A percentile compares a stretch with the other conserved stretches of the same genome.
Conservation (phyloP, 116 monocot species). For the Zostera marina region DNA sequence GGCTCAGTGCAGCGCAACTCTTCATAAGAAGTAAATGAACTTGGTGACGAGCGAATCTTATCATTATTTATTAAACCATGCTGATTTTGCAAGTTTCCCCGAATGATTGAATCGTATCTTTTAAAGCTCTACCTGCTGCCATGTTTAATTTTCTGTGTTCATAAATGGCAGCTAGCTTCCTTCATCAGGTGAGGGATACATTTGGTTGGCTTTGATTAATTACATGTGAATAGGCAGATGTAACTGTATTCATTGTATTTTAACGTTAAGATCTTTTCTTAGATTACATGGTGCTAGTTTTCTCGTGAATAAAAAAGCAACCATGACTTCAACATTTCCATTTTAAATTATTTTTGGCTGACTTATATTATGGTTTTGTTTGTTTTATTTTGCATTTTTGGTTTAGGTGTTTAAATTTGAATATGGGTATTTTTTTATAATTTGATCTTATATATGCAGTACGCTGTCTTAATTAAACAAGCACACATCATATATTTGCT, state of each 20-base stretch:
- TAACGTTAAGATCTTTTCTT: not conserved
- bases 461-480: no score
- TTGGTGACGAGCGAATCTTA: not conserved
- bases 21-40: constrained; percentile 41
- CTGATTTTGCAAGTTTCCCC: not conserved
- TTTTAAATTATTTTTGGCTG: no score
- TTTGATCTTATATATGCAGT: no score
- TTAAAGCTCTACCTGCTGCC: not conserved
- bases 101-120: not conserved
- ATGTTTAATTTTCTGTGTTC: constrained; percentile 7
- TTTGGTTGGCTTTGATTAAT: no score
- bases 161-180: constrained; percentile 20
- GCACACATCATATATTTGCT: no score
- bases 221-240: not conserved
- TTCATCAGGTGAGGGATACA: not conserved
- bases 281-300: no score
- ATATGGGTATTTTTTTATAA: no score
- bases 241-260: not conserved
- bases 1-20: constrained; percentile 77
- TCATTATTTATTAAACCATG: not conserved
- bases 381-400: no score
- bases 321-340: no score
- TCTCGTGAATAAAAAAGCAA: no score
- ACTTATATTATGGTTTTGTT: no score
- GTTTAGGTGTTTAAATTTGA: no score